Evolutionary conservation across 179 eudicot genomes (phyloP), one percentile per base, ranked within the genome.

Genomic region (Beta lomatogona): DNA sequence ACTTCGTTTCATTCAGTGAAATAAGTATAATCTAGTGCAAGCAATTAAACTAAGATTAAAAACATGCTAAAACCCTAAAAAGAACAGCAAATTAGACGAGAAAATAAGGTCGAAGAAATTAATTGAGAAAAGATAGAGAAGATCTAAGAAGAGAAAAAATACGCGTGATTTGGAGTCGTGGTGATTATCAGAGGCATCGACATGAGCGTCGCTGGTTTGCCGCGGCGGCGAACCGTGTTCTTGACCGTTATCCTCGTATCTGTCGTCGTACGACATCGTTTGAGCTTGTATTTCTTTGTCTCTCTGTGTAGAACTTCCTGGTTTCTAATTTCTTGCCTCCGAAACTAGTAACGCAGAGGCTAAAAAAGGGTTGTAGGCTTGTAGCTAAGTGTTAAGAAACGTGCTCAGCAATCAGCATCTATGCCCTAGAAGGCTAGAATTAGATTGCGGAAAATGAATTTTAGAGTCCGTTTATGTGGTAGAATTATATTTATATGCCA

Each of bases 81-180:
- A 65, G 69, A 65, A 64, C 44, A 22, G 36, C 15, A 12, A 28
- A 28, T 28, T 28, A 28, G 31, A 2, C 31, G 31, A 28, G 31
- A 28, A 28, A 28, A 28, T 1, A 28, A 28, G 31, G 31, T 28
- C 31, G 31, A 28, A 65, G 6, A 18, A 18, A 63, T 22, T 15
- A 22, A 50, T 13, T 0, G n/a, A 57, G 15, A 36, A 31, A 54
- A 4, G 3, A 18, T 6, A 66, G 10, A 4, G n/a, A 36, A 53
- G 22, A 1, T 6, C n/a, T 2, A 8, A 11, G 2, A 53, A 41
- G 1, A 57, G 44, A 15, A 11, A 41, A 57, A 59, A 65, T 87
- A 91, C 95, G 89, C 46, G 86, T 55, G 91, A 83, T 76, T 86
- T 91, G 69, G 90, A 81, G 70, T 87, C 85, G 71, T 54, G 73